Percentiles rank a stretch among this genome's conserved stretches.
Conservation (phyloP, 2,329 filamentous ascomycete species). For the Coniella lustricola region DNA sequence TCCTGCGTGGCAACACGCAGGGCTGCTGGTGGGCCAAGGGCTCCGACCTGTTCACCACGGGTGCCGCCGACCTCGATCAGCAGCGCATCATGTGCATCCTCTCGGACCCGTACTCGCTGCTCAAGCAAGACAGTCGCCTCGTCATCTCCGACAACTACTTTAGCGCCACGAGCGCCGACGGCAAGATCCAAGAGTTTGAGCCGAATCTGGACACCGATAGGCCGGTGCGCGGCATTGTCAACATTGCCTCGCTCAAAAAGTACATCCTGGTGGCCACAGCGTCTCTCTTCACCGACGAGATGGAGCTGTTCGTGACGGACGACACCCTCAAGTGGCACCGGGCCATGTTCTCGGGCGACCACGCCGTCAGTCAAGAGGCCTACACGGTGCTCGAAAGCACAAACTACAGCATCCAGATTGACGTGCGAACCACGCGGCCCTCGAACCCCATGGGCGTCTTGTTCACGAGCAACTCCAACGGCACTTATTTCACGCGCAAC, state of each 20-base stretch:
- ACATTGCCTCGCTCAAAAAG: conserved; percentile 76
- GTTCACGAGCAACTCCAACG: conserved; percentile 95
- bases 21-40: conserved; percentile 86
- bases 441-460: conserved; percentile 74
- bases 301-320: conserved; percentile 83
- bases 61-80: conserved; percentile 56
- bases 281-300: conserved; percentile 74
- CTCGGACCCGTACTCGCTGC: conserved; percentile 62
- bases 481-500: conserved; percentile 90
- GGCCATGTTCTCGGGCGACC: conserved; percentile 77
- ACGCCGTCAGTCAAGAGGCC: conserved; percentile 73
- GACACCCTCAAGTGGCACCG: conserved; percentile 85
- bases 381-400: conserved; percentile 95
- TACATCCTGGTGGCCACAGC: conserved; percentile 79
- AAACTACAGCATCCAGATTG: conserved; percentile 95
- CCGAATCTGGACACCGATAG: conserved; percentile 68
- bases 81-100: conserved; percentile 76
- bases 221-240: conserved; percentile 72
- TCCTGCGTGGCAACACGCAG: conserved; percentile 60
- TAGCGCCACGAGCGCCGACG: conserved; percentile 38
- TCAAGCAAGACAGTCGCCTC: conserved; percentile 68
- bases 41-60: conserved; percentile 64
- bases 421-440: conserved; percentile 68
- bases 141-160: conserved; percentile 83
- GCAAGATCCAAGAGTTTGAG: conserved; percentile 57